Base-by-base conservation (phyloP, 495 filamentous ascomycete species). In the Daldinia childiae region DNA sequence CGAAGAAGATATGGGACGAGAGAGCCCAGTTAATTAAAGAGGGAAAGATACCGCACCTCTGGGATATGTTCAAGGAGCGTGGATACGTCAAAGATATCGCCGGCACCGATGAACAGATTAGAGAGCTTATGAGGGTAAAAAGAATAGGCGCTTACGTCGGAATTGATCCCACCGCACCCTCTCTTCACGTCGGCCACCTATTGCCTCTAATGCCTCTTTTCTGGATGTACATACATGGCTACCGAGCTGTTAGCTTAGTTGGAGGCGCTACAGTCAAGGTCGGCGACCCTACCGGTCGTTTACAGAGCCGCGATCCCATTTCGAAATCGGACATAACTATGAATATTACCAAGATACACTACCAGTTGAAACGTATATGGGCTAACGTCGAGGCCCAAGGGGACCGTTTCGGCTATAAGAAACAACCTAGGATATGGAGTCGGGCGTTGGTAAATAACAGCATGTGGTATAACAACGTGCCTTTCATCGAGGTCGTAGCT, bases 171-270 rank as follows among this genome's bases (percentile, higher is more conserved):
- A 98, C 96, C 0, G 96, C 95, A 3, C 86, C 88, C 27, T 97
- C 94, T 4, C 82, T 98, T 70, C 95, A 99, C 77, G 84, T 98
- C 61, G 95, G 95, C 32, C 94, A 99, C 78, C 88, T 99, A 62
- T 81, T 98, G 9, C 95, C 95, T 8, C 85, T 98, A 45, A 98
- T 99, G 95, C 89, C 93, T 0, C 79, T 98, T 29, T 95, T 93
- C 65, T 98, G 95, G 92, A 91, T 93, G 83, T 96, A 95, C 77
- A 82, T 97, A 41, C 87, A 94, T 80, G 95, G 95, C 14, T 90
- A 91, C 70, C 84, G 87, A 32, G 84, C 92, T 14, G 85, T 91
- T 24, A 91, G 90, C 56, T 79, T 99, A 66, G 84, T 98, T 66
- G 95, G 95, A 27, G 93, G 93, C 62, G 88, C 93, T 7, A 99